These are phyloP conservation scores for Telfairia occidentalis DNA, from an alignment of 331 rosid genomes.

Conservation along the genomic window DNA sequence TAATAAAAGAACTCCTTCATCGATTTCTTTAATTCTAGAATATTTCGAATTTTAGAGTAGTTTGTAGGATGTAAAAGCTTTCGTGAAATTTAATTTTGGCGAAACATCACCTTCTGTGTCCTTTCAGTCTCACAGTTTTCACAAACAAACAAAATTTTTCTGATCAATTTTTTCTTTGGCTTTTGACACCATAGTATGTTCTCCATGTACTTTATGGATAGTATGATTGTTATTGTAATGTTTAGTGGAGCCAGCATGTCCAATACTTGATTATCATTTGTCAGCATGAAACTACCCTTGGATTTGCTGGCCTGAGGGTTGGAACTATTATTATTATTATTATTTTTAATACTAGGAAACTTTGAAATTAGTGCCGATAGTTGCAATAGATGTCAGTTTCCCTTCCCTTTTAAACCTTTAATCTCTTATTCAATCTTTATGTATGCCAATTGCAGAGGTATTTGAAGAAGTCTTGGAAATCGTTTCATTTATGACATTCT, in stretches of 20 bases:
- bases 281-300: background rate
- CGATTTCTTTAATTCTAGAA: background rate
- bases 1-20: background rate
- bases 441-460: constrained; percentile 54
- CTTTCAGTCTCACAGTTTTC: background rate
- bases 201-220: background rate
- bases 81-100: background rate
- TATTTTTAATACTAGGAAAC: background rate
- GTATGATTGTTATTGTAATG: background rate
- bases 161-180: background rate
- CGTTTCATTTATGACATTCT: constrained; percentile 81
- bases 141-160: background rate
- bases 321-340: background rate
- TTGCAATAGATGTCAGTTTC: background rate
- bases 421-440: background rate
- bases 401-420: background rate
- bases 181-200: background rate
- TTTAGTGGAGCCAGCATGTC: background rate
- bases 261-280: background rate
- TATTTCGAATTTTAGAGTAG: background rate
- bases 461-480: constrained; percentile 95
- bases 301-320: background rate
- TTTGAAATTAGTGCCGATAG: background rate
- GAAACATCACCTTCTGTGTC: background rate
- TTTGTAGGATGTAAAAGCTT: background rate